Conservation (phyloP, 2,329 filamentous ascomycete species). For the Cephalotrichum gorgonifer region DNA sequence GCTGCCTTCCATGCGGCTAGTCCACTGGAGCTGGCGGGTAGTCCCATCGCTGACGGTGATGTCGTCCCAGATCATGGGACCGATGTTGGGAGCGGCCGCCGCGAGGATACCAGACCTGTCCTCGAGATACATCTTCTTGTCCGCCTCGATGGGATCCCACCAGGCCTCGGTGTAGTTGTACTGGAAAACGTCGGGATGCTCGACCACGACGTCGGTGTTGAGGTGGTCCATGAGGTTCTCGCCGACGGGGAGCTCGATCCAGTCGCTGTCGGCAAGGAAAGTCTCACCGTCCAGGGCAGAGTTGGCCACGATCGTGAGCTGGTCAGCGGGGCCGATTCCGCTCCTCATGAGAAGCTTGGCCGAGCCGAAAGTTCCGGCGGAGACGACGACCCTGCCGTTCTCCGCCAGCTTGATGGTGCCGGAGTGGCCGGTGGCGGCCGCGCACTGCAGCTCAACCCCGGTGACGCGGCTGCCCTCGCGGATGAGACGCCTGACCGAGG, state of each 20-base stretch:
- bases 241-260: constrained; percentile 50
- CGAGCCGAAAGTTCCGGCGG: constrained; percentile 60
- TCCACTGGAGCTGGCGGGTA: constrained; percentile 55
- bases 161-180: constrained; percentile 59
- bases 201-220: constrained; percentile 36
- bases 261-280: constrained; percentile 38
- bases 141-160: constrained; percentile 30
- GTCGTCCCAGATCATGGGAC: constrained; percentile 44
- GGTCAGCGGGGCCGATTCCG: constrained; percentile 53
- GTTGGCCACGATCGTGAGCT: constrained; percentile 40
- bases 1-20: constrained; percentile 50
- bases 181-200: constrained; percentile 34
- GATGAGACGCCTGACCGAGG: constrained; percentile 56
- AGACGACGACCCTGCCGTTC: constrained; percentile 56
- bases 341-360: constrained; percentile 59
- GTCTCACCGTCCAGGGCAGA: constrained; percentile 35
- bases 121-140: constrained; percentile 29
- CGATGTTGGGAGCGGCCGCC: constrained; percentile 56
- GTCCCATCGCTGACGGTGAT: constrained; percentile 48
- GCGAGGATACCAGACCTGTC: constrained; percentile 48
- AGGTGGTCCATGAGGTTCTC: constrained; percentile 48
- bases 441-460: constrained; percentile 56
- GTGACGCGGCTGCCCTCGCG: constrained; percentile 51
- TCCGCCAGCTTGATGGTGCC: constrained; percentile 51
- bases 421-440: constrained; percentile 37